Percentiles rank a stretch among this genome's conserved stretches.
phyloP scores from a whole-genome alignment of 1,284 basidiomycete genomes.

The Chondrostereum purpureum region DNA sequence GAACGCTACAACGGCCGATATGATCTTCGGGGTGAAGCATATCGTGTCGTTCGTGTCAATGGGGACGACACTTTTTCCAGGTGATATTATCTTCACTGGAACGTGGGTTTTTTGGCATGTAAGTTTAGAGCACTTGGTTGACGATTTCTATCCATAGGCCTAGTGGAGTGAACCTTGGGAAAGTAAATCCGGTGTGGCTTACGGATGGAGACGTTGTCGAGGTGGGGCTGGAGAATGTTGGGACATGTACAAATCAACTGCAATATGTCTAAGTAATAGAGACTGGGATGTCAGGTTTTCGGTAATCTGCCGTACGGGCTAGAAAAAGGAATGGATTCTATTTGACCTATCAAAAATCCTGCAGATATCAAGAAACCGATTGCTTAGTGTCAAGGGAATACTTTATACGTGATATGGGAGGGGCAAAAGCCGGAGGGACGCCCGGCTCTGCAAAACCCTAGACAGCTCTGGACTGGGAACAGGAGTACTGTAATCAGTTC shows the following conservation, averaged over 20 bases:
- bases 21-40: constrained; percentile 38
- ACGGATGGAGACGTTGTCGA: constrained; percentile 33
- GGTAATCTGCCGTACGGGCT: no score
- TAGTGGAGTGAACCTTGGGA: constrained; percentile 28
- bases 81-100: constrained; percentile 55
- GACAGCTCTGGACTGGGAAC: no score
- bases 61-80: constrained; percentile 49
- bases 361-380: no score
- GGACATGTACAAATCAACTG: constrained; percentile 26
- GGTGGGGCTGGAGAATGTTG: constrained; percentile 31
- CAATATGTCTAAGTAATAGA: no score
- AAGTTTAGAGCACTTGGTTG: not conserved
- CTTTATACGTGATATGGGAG: no score
- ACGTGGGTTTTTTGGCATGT: constrained; percentile 26
- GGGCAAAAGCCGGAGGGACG: no score
- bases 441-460: no score
- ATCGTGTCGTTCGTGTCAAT: constrained; percentile 48
- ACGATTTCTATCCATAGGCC: constrained; percentile 19
- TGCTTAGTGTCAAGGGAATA: no score
- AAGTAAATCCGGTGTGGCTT: constrained; percentile 29
- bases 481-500: no score
- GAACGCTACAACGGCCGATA: constrained; percentile 39
- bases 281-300: no score
- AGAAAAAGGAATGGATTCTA: no score
- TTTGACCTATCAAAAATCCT: no score